Evolutionary conservation across 2,329 filamentous ascomycete species (phyloP).

Genomic region (Akanthomyces uredinophilus): DNA sequence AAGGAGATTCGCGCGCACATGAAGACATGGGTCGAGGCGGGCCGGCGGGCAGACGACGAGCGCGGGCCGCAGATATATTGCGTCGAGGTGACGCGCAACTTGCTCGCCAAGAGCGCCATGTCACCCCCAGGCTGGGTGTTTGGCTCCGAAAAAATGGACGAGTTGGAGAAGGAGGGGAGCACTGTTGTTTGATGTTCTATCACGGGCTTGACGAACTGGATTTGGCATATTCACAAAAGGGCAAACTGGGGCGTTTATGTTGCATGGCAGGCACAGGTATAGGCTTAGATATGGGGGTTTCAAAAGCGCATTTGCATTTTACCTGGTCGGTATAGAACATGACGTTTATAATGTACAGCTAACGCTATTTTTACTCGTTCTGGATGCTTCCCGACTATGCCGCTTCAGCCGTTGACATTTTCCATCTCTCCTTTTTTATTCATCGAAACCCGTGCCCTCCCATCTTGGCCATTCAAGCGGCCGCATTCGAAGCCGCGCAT

Average conservation of each 20-base stretch:
- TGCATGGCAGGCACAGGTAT: not conserved
- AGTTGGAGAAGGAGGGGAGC: not conserved
- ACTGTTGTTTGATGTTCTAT: not conserved
- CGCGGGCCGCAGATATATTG: slow-evolving; percentile 29
- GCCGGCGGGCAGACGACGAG: slow-evolving; percentile 26
- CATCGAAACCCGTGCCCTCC: not conserved
- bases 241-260: not conserved
- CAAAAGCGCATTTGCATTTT: not conserved
- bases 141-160: not conserved
- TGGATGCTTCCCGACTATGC: not conserved
- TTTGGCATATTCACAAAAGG: not conserved
- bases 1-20: slow-evolving; percentile 35
- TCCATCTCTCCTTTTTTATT: not conserved
- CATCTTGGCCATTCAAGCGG: not conserved
- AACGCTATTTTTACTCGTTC: not conserved
- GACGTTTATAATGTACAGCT: not conserved
- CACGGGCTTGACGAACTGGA: no score
- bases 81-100: slow-evolving; percentile 31
- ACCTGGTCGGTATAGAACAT: not conserved
- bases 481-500: not conserved
- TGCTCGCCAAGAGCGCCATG: slow-evolving; percentile 29
- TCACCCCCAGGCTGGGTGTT: slow-evolving; percentile 17
- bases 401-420: no score
- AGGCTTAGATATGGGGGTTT: not conserved
- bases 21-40: slow-evolving; percentile 29